phyloP scores from a whole-genome alignment of 2,329 filamentous ascomycete species.

The Botrytis hyacinthi region DNA sequence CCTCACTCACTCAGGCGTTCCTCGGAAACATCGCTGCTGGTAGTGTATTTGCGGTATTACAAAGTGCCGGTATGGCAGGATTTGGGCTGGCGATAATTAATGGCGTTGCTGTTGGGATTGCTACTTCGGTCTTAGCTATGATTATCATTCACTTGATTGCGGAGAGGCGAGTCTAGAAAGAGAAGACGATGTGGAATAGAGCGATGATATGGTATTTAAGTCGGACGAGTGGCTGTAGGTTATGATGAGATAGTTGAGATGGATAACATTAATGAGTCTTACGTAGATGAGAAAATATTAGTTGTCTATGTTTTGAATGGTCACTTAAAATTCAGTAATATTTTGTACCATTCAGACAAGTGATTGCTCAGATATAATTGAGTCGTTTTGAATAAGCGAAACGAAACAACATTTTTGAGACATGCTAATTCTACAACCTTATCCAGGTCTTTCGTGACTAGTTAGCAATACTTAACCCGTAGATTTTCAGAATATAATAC shows the following conservation, averaged over 20 bases:
- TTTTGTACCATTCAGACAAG: not conserved
- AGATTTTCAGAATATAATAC: not conserved
- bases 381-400: not conserved
- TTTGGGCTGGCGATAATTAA: not conserved
- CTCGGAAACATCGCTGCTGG: not conserved
- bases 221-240: not conserved
- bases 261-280: not conserved
- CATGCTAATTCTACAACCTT: not conserved
- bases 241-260: not conserved
- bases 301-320: not conserved
- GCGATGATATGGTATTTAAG: not conserved
- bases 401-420: not conserved
- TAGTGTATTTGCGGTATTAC: not conserved
- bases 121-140: not conserved
- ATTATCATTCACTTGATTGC: not conserved
- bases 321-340: not conserved
- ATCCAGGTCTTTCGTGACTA: not conserved
- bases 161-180: not conserved
- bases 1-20: not conserved
- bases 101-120: not conserved
- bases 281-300: not conserved
- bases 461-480: not conserved
- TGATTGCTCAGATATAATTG: too few species aligned
- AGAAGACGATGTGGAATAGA: not conserved
- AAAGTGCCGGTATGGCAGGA: conserved; percentile 1